Evolutionary conservation across 768 basidiomycete species (phyloP).

Genomic region (Lentinula detonsa): DNA sequence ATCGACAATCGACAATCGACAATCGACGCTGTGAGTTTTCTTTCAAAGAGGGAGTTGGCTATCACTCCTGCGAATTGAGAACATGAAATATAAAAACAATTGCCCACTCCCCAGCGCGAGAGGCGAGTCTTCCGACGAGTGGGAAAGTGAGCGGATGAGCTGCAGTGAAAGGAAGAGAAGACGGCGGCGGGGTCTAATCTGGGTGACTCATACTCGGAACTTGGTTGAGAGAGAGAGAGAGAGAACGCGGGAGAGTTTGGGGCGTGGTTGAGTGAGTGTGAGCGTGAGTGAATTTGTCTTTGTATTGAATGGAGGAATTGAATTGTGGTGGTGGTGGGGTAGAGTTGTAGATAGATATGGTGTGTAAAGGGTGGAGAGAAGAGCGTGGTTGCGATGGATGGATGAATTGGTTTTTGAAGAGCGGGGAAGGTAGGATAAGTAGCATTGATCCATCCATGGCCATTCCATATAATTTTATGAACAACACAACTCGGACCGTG

Average conservation of each 20-base stretch:
- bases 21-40: conserved; percentile 57
- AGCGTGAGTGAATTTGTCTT: conserved; percentile 46
- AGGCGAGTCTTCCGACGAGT: conserved; percentile 39
- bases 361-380: conserved; percentile 54
- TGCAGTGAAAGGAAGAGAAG: conserved; percentile 1
- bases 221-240: conserved; percentile 50
- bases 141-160: conserved; percentile 39
- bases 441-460: conserved; percentile 62
- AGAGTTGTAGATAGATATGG: conserved; percentile 62
- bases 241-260: too few relatives aligned
- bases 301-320: conserved; percentile 66
- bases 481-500: conserved; percentile 23
- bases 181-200: conserved; percentile 66
- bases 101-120: conserved; percentile 67
- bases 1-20: too few relatives aligned
- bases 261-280: too few relatives aligned
- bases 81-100: conserved; percentile 29
- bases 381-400: conserved; percentile 75
- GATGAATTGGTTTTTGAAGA: conserved; percentile 54
- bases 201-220: conserved; percentile 50
- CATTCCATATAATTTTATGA: conserved; percentile 50
- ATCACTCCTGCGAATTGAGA: conserved; percentile 57
- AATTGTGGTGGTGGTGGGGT: conserved; percentile 46
- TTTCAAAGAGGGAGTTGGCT: conserved; percentile 48
- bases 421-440: conserved; percentile 37